phyloP scores from a whole-genome alignment of 768 basidiomycete genomes.

The Tylopilus rubrobrunneus region DNA sequence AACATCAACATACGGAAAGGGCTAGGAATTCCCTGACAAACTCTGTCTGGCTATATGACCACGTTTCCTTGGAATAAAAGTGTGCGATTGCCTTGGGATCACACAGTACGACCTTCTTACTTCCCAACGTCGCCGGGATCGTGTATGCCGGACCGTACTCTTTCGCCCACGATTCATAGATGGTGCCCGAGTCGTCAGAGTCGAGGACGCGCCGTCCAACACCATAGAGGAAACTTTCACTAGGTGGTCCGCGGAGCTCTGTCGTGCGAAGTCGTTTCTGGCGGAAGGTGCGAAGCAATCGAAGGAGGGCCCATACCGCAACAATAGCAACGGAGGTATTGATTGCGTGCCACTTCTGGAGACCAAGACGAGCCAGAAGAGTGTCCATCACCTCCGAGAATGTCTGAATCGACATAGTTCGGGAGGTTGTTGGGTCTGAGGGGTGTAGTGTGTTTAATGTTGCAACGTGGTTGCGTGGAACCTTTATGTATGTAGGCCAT shows the following conservation, averaged over 20 bases:
- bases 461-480: too few species aligned
- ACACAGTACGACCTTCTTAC: constrained; percentile 17
- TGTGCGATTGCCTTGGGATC: constrained; percentile 40
- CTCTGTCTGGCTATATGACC: constrained; percentile 43
- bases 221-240: constrained; percentile 16
- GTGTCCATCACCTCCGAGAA: too few species aligned
- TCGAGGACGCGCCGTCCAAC: constrained; percentile 4
- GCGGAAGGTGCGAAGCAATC: constrained; percentile 28
- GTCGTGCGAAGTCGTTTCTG: constrained; percentile 18
- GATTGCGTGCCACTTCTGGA: background rate
- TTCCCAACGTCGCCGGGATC: constrained; percentile 15
- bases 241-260: constrained; percentile 16
- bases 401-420: too few species aligned
- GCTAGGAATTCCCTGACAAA: constrained; percentile 30
- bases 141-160: constrained; percentile 19
- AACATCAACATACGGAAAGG: too few species aligned
- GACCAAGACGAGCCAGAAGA: too few species aligned
- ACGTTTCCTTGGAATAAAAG: constrained; percentile 9
- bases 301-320: constrained; percentile 4
- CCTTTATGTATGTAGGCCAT: too few species aligned
- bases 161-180: constrained; percentile 22
- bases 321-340: background rate
- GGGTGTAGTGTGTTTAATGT: too few species aligned
- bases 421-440: too few species aligned
- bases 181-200: background rate